A percentile compares a stretch with the other conserved stretches of the same genome.
Conservation (phyloP, 352 stramenopile genomes). For the Pythium sp. region DNA sequence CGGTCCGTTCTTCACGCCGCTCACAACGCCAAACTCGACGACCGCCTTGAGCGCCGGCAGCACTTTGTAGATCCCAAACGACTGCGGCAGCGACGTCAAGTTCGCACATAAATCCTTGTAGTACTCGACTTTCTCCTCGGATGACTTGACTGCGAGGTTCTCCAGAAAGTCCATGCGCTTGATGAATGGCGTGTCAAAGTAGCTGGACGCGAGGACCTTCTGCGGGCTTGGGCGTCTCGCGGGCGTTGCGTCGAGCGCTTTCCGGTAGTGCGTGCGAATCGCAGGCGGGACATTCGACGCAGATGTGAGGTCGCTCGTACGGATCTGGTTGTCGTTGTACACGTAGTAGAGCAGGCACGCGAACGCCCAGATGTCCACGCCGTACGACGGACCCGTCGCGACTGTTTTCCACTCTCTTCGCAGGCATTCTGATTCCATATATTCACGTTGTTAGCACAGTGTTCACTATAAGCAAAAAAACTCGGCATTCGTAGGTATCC, state of each 20-base stretch:
- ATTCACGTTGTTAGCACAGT: slow-evolving; percentile 1
- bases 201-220: slow-evolving; percentile 86
- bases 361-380: slow-evolving; percentile 76
- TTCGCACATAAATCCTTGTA: slow-evolving; percentile 91
- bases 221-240: slow-evolving; percentile 71
- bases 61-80: slow-evolving; percentile 86
- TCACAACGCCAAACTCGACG: slow-evolving; percentile 72
- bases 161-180: slow-evolving; percentile 93
- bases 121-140: slow-evolving; percentile 92
- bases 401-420: slow-evolving; percentile 75
- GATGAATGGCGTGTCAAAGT: slow-evolving; percentile 93
- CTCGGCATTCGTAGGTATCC: not conserved
- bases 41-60: slow-evolving; percentile 79
- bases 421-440: slow-evolving; percentile 57
- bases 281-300: slow-evolving; percentile 67
- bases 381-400: slow-evolving; percentile 44
- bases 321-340: slow-evolving; percentile 71
- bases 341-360: slow-evolving; percentile 76
- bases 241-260: slow-evolving; percentile 74
- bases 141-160: slow-evolving; percentile 91
- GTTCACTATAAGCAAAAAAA: not conserved
- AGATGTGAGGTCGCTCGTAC: slow-evolving; percentile 46
- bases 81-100: slow-evolving; percentile 56
- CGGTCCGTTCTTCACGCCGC: slow-evolving; percentile 49
- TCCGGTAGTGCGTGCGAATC: slow-evolving; percentile 69